Conservation (phyloP, 805 yeast genomes). For the Yarrowia porcina region DNA sequence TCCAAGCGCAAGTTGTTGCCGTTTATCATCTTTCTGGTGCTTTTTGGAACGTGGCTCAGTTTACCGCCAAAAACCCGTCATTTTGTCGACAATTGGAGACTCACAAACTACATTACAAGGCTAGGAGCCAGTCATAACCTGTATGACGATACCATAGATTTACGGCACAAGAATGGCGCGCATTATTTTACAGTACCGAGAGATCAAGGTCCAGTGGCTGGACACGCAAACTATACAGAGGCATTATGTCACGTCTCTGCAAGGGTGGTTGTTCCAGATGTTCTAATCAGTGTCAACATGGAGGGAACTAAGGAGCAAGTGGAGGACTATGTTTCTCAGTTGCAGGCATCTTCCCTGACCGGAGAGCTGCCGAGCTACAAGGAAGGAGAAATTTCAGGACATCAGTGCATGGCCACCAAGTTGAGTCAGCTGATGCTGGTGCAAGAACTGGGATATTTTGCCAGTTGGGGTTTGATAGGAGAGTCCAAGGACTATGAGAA, state of each 20-base stretch:
- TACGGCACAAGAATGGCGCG: not conserved
- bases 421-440: constrained; percentile 1
- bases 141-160: not conserved
- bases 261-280: not conserved
- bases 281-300: not conserved
- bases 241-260: not conserved
- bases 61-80: not conserved
- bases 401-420: not conserved
- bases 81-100: constrained; percentile 1
- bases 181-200: not conserved
- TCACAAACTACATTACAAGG: not conserved
- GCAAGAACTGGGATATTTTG: constrained; percentile 1
- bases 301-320: not conserved
- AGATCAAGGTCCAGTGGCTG: constrained; percentile 4
- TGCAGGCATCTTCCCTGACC: not conserved
- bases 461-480: not conserved
- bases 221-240: constrained; percentile 12
- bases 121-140: not conserved
- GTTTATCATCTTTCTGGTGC: not conserved
- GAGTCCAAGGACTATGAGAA: not conserved
- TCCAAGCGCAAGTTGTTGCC: constrained; percentile 5
- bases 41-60: constrained; percentile 19
- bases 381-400: not conserved
- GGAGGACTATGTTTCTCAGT: not conserved
- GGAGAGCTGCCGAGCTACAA: not conserved